Evolutionary conservation across 2,329 filamentous ascomycete species (phyloP).

Genomic region (Botrytis cinerea): DNA sequence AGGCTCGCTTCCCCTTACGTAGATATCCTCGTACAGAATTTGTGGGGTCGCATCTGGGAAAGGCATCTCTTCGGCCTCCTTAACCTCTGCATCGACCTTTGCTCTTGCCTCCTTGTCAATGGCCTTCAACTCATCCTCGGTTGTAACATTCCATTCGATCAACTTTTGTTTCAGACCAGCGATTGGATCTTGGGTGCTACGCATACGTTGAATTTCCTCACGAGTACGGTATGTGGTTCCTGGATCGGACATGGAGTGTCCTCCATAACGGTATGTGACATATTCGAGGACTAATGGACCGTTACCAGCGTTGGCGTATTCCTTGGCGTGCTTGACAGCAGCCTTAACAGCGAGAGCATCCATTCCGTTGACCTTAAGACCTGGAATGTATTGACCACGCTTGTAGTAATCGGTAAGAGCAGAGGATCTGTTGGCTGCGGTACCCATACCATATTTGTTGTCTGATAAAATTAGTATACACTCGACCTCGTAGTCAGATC

Average conservation of each 20-base stretch:
- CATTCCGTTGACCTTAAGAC: slow-evolving; percentile 99
- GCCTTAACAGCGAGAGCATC: slow-evolving; percentile 98
- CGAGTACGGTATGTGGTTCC: slow-evolving; percentile 98
- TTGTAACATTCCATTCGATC: slow-evolving; percentile 88
- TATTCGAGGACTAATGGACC: slow-evolving; percentile 97
- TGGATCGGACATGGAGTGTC: slow-evolving; percentile 99
- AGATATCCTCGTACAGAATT: slow-evolving; percentile 96
- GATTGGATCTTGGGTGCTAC: slow-evolving; percentile 97
- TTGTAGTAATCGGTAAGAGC: slow-evolving; percentile 99
- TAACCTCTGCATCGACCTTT: slow-evolving; percentile 87
- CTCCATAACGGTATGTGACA: slow-evolving; percentile 98
- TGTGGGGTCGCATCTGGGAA: slow-evolving; percentile 74
- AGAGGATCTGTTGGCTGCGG: slow-evolving; percentile 87
- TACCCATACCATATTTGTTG: slow-evolving; percentile 99
- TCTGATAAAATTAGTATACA: slow-evolving; percentile 55
- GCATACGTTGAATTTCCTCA: slow-evolving; percentile 99
- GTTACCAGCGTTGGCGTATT: slow-evolving; percentile 79
- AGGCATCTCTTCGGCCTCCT: slow-evolving; percentile 84
- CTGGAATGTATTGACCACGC: slow-evolving; percentile 98
- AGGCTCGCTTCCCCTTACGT: slow-evolving; percentile 85
- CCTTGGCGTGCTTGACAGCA: slow-evolving; percentile 89
- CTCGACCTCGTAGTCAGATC: neutral
- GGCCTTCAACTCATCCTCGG: slow-evolving; percentile 92
- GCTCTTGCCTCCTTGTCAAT: slow-evolving; percentile 92
- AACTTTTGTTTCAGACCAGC: slow-evolving; percentile 98